Evolutionary conservation across 352 stramenopile genomes (phyloP).

Genomic region (Pythium aquatile): DNA sequence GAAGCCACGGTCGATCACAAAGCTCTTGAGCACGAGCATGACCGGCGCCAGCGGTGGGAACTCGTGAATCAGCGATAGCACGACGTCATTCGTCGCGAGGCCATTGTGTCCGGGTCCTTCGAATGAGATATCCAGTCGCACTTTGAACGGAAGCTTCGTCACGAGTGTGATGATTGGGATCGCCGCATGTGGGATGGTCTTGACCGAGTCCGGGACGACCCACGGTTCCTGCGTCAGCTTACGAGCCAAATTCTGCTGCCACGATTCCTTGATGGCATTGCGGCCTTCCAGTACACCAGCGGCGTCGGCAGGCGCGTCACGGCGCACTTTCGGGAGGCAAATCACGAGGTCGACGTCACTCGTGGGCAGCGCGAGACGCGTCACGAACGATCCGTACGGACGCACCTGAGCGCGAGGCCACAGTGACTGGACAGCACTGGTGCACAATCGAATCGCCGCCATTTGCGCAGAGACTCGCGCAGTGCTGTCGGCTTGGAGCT

Average conservation of each 20-base stretch:
- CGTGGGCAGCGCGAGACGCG: slow-evolving; percentile 92
- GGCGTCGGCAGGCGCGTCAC: slow-evolving; percentile 92
- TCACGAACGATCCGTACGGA: slow-evolving; percentile 97
- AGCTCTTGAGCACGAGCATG: slow-evolving; percentile 96
- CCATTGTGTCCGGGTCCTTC: slow-evolving; percentile 96
- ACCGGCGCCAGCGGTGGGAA: slow-evolving; percentile 94
- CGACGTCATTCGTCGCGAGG: slow-evolving; percentile 93
- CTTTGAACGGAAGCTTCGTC: slow-evolving; percentile 71
- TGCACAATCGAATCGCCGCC: slow-evolving; percentile 74
- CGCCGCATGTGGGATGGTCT: slow-evolving; percentile 95
- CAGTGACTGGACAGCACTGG: slow-evolving; percentile 81
- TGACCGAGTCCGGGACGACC: slow-evolving; percentile 93
- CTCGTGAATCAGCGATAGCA: slow-evolving; percentile 91
- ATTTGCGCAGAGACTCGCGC: slow-evolving; percentile 67
- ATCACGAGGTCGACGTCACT: slow-evolving; percentile 98
- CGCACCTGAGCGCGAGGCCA: slow-evolving; percentile 96
- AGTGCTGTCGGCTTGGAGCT: slow-evolving; percentile 75
- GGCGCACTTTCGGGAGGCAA: slow-evolving; percentile 95
- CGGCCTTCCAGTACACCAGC: slow-evolving; percentile 95
- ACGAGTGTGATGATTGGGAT: slow-evolving; percentile 97
- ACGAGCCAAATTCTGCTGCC: slow-evolving; percentile 95
- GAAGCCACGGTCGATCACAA: slow-evolving; percentile 91
- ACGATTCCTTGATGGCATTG: slow-evolving; percentile 98
- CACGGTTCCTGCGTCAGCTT: slow-evolving; percentile 93
- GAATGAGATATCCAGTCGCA: slow-evolving; percentile 96